Evolutionary conservation across 768 basidiomycete species (phyloP).

Genomic region (Tricholoma terreum): DNA sequence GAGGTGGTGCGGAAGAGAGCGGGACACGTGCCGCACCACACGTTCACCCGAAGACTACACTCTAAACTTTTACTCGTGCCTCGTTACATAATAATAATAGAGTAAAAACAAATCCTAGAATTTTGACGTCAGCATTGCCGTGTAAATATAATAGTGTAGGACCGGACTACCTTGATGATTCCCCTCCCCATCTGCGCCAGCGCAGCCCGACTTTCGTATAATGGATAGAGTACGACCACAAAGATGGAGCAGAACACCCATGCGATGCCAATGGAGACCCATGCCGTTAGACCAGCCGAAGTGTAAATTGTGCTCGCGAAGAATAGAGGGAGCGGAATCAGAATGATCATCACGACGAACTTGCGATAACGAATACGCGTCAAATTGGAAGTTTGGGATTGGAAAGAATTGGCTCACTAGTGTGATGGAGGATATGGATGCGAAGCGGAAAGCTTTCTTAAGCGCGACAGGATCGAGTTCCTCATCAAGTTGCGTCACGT

Average conservation of each 20-base stretch:
- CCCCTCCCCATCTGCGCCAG: constrained; percentile 57
- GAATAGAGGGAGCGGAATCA: constrained; percentile 86
- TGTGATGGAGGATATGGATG: constrained; percentile 66
- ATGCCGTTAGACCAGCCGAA: constrained; percentile 62
- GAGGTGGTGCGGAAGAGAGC: too few relatives aligned
- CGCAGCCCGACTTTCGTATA: constrained; percentile 79
- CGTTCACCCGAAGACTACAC: too few relatives aligned
- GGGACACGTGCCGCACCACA: too few relatives aligned
- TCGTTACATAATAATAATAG: too few relatives aligned
- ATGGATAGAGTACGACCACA: constrained; percentile 78
- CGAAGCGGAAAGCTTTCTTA: constrained; percentile 76
- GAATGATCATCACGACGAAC: constrained; percentile 62
- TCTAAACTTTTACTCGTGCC: too few relatives aligned
- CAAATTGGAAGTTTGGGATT: neutral
- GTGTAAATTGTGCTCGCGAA: constrained; percentile 73
- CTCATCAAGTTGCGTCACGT: constrained; percentile 33
- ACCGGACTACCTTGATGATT: constrained; percentile 53
- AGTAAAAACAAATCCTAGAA: constrained; percentile 34
- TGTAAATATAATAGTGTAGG: too few relatives aligned
- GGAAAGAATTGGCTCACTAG: constrained; percentile 43
- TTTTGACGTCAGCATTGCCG: neutral
- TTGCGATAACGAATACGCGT: constrained; percentile 19
- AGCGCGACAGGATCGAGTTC: constrained; percentile 67
- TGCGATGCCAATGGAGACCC: constrained; percentile 78
- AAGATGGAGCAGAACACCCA: constrained; percentile 82